These are phyloP conservation scores for Yamadazyma olivae DNA, from an alignment of 805 yeast species.

Conservation along the genomic window DNA sequence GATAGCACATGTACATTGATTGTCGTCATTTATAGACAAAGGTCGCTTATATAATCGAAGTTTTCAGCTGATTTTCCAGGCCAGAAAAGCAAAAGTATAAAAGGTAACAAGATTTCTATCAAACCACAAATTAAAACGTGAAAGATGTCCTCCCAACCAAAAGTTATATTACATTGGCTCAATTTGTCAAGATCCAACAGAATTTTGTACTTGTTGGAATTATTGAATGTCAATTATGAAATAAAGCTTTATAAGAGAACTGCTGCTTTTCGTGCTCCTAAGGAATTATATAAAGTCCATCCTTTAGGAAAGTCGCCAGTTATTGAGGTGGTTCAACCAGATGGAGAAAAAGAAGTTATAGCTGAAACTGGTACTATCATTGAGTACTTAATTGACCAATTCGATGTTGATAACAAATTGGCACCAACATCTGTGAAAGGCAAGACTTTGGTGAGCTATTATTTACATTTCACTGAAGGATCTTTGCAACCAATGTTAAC, in stretches of 20 bases:
- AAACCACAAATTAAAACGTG: too few species aligned
- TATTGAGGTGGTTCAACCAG: constrained; percentile 23
- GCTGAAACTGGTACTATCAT: constrained; percentile 64
- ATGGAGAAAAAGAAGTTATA: constrained; percentile 20
- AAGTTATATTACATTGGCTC: constrained; percentile 20
- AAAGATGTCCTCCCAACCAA: constrained; percentile 2
- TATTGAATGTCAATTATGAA: constrained; percentile 30
- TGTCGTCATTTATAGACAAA: too few species aligned
- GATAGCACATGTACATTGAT: too few species aligned
- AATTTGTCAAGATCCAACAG: constrained; percentile 34
- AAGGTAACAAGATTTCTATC: too few species aligned
- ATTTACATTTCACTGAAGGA: constrained; percentile 59
- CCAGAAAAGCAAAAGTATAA: too few species aligned
- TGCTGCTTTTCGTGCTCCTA: constrained; percentile 28
- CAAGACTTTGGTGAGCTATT: constrained; percentile 46
- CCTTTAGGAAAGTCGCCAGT: constrained; percentile 38
- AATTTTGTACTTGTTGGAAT: constrained; percentile 37
- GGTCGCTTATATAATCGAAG: too few species aligned
- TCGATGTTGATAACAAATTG: constrained; percentile 42
- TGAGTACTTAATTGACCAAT: constrained; percentile 48
- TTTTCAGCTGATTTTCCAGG: too few species aligned
- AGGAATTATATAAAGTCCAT: constrained; percentile 26
- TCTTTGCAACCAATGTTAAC: constrained; percentile 51
- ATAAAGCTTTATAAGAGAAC: constrained; percentile 27
- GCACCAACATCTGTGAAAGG: constrained; percentile 37